Base-by-base conservation (phyloP, 306 rosid species). In the Sicyos edulis region DNA sequence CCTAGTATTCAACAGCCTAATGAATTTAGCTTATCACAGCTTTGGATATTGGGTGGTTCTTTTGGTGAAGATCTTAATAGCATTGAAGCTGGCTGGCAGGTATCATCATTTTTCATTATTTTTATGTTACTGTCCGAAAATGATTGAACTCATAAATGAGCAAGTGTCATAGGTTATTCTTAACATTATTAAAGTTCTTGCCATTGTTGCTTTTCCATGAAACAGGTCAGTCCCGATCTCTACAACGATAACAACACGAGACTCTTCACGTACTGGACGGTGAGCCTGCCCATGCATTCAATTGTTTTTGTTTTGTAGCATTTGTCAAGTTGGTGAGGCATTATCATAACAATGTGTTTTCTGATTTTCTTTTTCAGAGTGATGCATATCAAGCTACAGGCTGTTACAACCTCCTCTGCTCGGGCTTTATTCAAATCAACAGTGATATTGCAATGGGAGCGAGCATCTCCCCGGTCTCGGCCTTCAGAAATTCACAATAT, bases 61-160 rank as follows among this genome's bases (percentile, higher is more conserved):
- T 95, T 95, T 72, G 99, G 99, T 75, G 87, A 91, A 88, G 99
- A 95, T 81, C 91, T 95, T 7, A 95, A 95, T 84, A 95, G 99
- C 88, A 91, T 95, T 78, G 99, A 95, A 87, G 99, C 99, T 73
- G 99, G 99, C 54, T 95, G 99, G 99, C 99, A 95, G 99, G 99
- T 93, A 83, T 54, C 12, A 7, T 56, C 2, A 64, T 77, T 32
- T 8, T 19, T 19, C 57, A 37, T 7, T 7, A 54, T 54, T 44
- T 52, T 44, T 40, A 4, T 44, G 16, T 50, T 50, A 42, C n/a
- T 81, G 32, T 47, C 57, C 72, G 12, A 49, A 56, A 74, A 10
- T 71, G 40, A 59, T 65, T 52, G 54, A 52, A 20, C 50, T 7
- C 17, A 54, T n/a, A 21, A 32, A 60, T 11, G 9, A n/a, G 7